Evolutionary conservation across 306 rosid genomes (phyloP).

Genomic region (Vigna nakashimae): DNA sequence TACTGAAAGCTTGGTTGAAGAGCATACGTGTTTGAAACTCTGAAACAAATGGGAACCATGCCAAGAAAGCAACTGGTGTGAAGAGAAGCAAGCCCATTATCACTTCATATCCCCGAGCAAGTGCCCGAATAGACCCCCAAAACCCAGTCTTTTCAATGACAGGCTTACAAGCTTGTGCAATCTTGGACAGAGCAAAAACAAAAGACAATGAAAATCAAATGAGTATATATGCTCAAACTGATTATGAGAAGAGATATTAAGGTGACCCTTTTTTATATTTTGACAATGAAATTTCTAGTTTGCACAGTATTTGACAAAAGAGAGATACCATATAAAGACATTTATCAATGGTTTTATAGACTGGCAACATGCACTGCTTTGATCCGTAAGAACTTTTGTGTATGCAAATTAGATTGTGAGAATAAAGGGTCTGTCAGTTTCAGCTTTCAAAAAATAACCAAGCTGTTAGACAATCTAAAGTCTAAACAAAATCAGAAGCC

Average conservation of each 20-base stretch:
- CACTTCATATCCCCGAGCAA: conserved; percentile 85
- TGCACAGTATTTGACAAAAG: not conserved
- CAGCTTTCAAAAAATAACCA: not conserved
- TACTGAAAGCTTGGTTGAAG: conserved; percentile 97
- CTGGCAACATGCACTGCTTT: not conserved
- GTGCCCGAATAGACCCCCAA: conserved; percentile 78
- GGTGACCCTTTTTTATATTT: not conserved
- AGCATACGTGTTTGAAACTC: conserved; percentile 97
- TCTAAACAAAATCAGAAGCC: not conserved
- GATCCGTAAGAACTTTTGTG: not conserved
- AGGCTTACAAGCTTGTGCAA: conserved; percentile 94
- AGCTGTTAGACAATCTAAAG: not conserved
- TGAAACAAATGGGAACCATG: conserved; percentile 98
- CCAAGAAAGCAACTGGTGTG: conserved; percentile 93
- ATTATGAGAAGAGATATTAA: conserved; percentile 19
- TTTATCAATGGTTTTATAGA: not conserved
- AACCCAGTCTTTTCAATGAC: conserved; percentile 54
- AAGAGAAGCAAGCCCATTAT: conserved; percentile 88
- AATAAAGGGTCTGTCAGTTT: not conserved
- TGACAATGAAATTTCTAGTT: conserved; percentile 1
- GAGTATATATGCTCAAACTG: conserved; percentile 11
- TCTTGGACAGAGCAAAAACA: conserved; percentile 50
- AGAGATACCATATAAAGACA: not conserved
- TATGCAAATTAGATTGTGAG: not conserved
- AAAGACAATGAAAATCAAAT: not conserved